phyloP scores from a whole-genome alignment of 2,329 filamentous ascomycete genomes.

The Diaporthe velutina region DNA sequence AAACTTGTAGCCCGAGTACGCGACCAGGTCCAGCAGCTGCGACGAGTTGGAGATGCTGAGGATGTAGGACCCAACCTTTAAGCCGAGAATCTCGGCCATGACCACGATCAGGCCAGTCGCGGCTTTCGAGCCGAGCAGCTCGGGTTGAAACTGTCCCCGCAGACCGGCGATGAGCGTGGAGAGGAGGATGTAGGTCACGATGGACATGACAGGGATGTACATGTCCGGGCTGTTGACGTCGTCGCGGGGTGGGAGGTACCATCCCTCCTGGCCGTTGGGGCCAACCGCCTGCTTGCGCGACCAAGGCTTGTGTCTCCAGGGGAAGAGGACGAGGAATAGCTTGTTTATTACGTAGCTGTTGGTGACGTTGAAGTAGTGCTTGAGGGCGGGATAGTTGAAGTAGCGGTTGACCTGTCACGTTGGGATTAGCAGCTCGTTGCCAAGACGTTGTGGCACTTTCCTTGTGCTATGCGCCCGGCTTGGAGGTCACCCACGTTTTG shows the following conservation, averaged over 20 bases:
- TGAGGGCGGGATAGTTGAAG: slow-evolving; percentile 91
- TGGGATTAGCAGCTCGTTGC: slow-evolving; percentile 5
- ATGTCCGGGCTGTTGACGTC: slow-evolving; percentile 99
- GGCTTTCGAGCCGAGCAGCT: slow-evolving; percentile 90
- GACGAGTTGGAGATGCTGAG: slow-evolving; percentile 94
- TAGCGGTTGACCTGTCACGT: slow-evolving; percentile 71
- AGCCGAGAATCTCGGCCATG: slow-evolving; percentile 85
- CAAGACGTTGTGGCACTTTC: background rate
- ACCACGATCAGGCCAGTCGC: slow-evolving; percentile 87
- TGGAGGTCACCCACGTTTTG: slow-evolving; percentile 79
- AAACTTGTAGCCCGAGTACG: slow-evolving; percentile 99
- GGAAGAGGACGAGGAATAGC: slow-evolving; percentile 92
- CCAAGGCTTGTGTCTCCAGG: slow-evolving; percentile 98
- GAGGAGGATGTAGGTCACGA: slow-evolving; percentile 97
- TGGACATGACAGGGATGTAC: slow-evolving; percentile 99
- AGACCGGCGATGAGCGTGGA: slow-evolving; percentile 92
- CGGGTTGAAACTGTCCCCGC: slow-evolving; percentile 91
- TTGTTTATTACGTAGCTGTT: slow-evolving; percentile 98
- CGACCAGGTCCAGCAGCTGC: slow-evolving; percentile 92
- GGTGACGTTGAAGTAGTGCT: slow-evolving; percentile 99
- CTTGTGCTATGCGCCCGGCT: background rate
- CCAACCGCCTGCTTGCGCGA: slow-evolving; percentile 86
- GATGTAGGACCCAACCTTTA: slow-evolving; percentile 94
- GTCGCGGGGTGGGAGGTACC: slow-evolving; percentile 92
- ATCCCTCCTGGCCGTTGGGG: slow-evolving; percentile 76